A percentile compares a stretch with the other conserved stretches of the same genome.
phyloP scores from a whole-genome alignment of 1,139 yeast genomes.

The Protomyces lactucae-debilis region DNA sequence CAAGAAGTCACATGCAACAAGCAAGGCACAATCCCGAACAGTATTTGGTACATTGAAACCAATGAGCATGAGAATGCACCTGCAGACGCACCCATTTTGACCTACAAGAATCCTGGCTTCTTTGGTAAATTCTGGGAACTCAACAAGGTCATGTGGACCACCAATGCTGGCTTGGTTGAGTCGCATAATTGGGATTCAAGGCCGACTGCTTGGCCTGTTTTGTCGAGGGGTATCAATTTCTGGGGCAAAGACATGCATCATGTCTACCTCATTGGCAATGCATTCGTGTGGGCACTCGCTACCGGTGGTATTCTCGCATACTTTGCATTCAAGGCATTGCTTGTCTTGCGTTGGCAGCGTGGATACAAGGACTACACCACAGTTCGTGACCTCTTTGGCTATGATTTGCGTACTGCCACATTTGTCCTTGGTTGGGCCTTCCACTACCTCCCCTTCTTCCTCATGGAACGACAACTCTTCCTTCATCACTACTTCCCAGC shows the following conservation, averaged over 20 bases:
- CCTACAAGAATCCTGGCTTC: constrained; percentile 62
- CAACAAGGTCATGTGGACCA: constrained; percentile 85
- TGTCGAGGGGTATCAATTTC: constrained; percentile 89
- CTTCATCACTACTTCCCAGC: constrained; percentile 91
- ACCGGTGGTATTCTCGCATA: constrained; percentile 56
- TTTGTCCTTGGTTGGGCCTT: constrained; percentile 76
- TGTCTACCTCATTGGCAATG: constrained; percentile 85
- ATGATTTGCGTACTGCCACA: constrained; percentile 63
- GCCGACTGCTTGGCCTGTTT: constrained; percentile 85
- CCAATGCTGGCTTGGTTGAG: constrained; percentile 77
- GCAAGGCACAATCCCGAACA: constrained; percentile 67
- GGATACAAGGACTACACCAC: constrained; percentile 39
- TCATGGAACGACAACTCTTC: constrained; percentile 92
- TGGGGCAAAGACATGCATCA: constrained; percentile 77
- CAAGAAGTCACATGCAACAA: constrained; percentile 93
- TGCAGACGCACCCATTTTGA: constrained; percentile 47
- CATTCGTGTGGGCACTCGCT: constrained; percentile 84
- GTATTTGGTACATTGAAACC: constrained; percentile 84
- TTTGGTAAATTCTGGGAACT: constrained; percentile 68
- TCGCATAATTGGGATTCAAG: constrained; percentile 84
- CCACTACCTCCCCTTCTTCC: constrained; percentile 80
- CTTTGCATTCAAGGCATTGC: constrained; percentile 49
- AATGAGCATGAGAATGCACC: constrained; percentile 44
- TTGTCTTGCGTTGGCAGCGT: constrained; percentile 71
- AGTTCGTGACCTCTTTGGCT: constrained; percentile 59